These are phyloP conservation scores for Candida morakotiae DNA, from an alignment of 805 yeast species.

Conservation along the genomic window DNA sequence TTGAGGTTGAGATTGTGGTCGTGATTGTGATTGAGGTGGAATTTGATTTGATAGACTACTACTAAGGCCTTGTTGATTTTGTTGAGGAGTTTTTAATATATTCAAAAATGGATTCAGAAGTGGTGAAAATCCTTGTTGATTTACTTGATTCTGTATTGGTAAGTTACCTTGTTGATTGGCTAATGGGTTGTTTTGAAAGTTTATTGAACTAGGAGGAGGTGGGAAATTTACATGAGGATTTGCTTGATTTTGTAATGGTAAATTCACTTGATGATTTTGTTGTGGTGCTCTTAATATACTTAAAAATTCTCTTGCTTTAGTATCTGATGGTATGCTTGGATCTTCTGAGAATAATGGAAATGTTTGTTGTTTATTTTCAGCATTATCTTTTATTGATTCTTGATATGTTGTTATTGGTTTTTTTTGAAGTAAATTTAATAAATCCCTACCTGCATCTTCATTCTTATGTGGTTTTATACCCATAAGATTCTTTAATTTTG, in stretches of 20 bases:
- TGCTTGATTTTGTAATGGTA: neutral
- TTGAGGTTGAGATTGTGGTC: conserved; percentile 2
- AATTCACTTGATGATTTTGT: neutral
- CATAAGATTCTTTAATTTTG: conserved; percentile 57
- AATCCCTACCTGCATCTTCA: conserved; percentile 54
- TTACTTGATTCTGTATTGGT: no score
- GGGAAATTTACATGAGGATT: neutral
- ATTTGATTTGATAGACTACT: neutral
- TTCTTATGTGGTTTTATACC: conserved; percentile 42
- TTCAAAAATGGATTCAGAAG: neutral
- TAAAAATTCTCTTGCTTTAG: conserved; percentile 1
- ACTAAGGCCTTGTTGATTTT: neutral
- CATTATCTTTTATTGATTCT: neutral
- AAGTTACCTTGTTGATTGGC: neutral
- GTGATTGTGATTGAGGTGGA: neutral
- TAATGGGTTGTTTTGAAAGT: no score
- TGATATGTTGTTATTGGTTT: neutral
- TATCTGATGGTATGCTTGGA: neutral
- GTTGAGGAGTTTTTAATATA: neutral
- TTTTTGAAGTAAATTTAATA: neutral
- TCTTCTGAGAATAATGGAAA: neutral
- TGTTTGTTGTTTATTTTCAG: neutral
- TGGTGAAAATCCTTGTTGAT: neutral
- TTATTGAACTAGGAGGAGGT: no score
- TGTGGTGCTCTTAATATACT: neutral